Percentiles rank a stretch among this genome's conserved stretches.
phyloP scores from a whole-genome alignment of 2,329 filamentous ascomycete species.

The Sphaerulina musiva region DNA sequence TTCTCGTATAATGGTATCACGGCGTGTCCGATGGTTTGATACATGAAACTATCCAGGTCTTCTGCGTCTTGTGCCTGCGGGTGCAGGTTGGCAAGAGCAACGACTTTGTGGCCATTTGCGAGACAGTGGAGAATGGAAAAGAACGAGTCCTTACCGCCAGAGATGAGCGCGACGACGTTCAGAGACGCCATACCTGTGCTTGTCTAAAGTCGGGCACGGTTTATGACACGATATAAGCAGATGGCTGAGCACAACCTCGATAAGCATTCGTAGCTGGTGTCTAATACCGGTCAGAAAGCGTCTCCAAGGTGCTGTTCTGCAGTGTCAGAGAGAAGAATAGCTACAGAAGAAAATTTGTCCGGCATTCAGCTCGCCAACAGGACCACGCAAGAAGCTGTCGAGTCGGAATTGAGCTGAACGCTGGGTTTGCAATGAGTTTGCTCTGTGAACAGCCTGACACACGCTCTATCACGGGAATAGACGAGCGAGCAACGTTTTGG shows the following conservation, averaged over 20 bases:
- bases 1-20: conserved; percentile 77
- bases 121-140: conserved; percentile 88
- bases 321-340: not conserved
- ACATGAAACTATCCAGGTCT: conserved; percentile 98
- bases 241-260: not conserved
- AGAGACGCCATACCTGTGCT: conserved; percentile 31
- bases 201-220: not conserved
- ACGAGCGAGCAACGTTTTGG: conserved; percentile 22
- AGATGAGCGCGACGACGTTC: conserved; percentile 86
- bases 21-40: conserved; percentile 90
- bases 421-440: conserved; percentile 33
- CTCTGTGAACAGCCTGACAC: conserved; percentile 33
- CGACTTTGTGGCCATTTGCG: conserved; percentile 73
- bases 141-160: conserved; percentile 94
- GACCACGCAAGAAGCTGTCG: conserved; percentile 28
- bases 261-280: not conserved
- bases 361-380: conserved; percentile 33
- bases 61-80: conserved; percentile 43
- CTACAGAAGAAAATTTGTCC: conserved; percentile 22
- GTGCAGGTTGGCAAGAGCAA: conserved; percentile 84
- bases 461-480: conserved; percentile 25
- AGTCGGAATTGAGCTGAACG: conserved; percentile 31
- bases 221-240: not conserved
- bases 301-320: not conserved
- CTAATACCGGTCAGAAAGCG: conserved; percentile 4